A percentile compares a stretch with the other conserved stretches of the same genome.
phyloP scores from a whole-genome alignment of 768 basidiomycete genomes.

The Russula emetica region DNA sequence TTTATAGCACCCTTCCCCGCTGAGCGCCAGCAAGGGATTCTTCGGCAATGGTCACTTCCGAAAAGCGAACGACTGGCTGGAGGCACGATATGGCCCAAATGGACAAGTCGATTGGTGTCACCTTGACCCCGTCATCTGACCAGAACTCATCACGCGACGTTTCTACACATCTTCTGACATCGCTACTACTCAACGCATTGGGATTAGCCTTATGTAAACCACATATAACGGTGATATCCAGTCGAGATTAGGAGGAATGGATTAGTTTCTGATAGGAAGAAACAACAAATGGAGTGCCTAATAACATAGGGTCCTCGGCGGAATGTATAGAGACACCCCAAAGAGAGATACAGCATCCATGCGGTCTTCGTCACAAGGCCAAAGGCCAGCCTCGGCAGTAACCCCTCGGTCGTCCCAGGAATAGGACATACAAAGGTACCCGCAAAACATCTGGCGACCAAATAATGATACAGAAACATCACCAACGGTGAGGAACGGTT shows the following conservation, averaged over 20 bases:
- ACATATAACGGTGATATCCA: conserved; percentile 27
- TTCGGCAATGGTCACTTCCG: conserved; percentile 87
- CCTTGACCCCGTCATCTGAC: conserved; percentile 34
- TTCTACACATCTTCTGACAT: not conserved
- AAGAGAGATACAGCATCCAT: conserved; percentile 25
- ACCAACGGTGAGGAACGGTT: conserved; percentile 20
- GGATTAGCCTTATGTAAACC: conserved; percentile 26
- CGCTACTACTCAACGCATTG: conserved; percentile 17
- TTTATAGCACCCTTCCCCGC: conserved; percentile 75
- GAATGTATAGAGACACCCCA: conserved; percentile 25
- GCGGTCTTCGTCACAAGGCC: conserved; percentile 24
- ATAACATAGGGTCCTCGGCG: conserved; percentile 20
- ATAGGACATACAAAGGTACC: conserved; percentile 20
- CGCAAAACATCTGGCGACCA: conserved; percentile 23
- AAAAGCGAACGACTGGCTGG: conserved; percentile 83
- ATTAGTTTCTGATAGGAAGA: conserved; percentile 19
- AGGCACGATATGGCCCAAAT: conserved; percentile 66
- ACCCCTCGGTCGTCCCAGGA: conserved; percentile 10
- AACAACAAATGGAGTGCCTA: conserved; percentile 18
- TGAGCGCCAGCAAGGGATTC: conserved; percentile 75
- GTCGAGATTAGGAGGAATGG: conserved; percentile 20
- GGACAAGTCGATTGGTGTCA: conserved; percentile 72
- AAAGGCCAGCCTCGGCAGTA: conserved; percentile 22
- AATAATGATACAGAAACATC: conserved; percentile 28
- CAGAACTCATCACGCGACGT: conserved; percentile 10